Base-by-base conservation (phyloP, 495 filamentous ascomycete species). In the Lasiosphaeria miniovina region DNA sequence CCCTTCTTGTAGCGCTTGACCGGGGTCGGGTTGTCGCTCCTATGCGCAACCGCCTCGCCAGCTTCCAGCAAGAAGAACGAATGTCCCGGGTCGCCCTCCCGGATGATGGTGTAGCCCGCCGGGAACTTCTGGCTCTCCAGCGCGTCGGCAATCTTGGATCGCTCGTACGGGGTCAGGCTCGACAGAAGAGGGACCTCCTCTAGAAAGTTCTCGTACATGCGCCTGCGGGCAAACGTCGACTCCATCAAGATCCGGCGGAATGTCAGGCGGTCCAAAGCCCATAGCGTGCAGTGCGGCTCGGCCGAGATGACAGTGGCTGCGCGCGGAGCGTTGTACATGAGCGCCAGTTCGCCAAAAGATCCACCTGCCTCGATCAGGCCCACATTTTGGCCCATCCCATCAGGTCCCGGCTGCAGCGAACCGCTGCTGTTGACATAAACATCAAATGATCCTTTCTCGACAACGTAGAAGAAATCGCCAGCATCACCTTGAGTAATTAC, bases 211-310 rank as follows among this genome's bases (percentile, higher is more conserved):
- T 98, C 94, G 71, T 98, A 98, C 86, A 98, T 91, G 63, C 92
- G 89, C 59, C 94, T 86, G 36, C 93, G 90, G 68, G 93, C 90
- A 75, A 96, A 98, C 15, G 94, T 95, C 52, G 90, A 93, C 76
- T 98, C 94, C 95, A 98, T 96, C 55, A 98, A 80, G 65, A 98
- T 98, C 36, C 94, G 90, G 52, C 94, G 90, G 83, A 98, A 98
- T 5, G 94, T 98, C 52, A 98, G 83, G 36, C 94, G 90, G 70
- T 98, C 94, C 48, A 98, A 78, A 11, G 90, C 90, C 94, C 94
- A 98, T 6, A 98, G 82, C 2, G 87, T 93, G 69, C 87, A 90
- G 54, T 84, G 80, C 4, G 87, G 65, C 55, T 95, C 91, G 33
- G 86, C 86, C 15, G 89, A 94, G 55, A 95, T 84, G 55, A 98